Evolutionary conservation across 2,329 filamentous ascomycete genomes (phyloP), one percentile per base, ranked within the genome.

Genomic region (Amylocarpus encephaloides): DNA sequence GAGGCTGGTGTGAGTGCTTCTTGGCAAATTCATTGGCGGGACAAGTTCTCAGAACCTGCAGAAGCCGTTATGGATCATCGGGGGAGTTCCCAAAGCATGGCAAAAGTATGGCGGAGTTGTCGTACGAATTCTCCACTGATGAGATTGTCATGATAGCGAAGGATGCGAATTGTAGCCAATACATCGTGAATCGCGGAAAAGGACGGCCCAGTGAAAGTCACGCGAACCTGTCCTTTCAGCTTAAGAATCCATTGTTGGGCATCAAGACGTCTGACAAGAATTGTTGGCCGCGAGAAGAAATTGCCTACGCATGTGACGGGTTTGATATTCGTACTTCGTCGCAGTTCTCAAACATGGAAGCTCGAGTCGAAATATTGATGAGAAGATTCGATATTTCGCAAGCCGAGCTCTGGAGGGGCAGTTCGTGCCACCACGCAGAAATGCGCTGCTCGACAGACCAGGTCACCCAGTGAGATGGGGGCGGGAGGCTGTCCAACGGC

Each of bases 1-100:
- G 62, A 65, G 59, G 33, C 41, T 30, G 34, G 60, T 63, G 57
- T 64, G 60, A 56, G 55, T 57, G 57, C 43, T 43, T 34, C 46
- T 54, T 51, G 34, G 43, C n/a, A 7, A 36, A 40, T 26, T 40
- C 47, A 62, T 62, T 63, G 59, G 60, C 33, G 42, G 43, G 45
- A 45, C 10, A 46, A 47, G 46, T 34, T 49, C 16, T 46, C 19
- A 45, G 49, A 13, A 50, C 48, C 49, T 54, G 49, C 51, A 49
- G 46, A 54, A 51, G 41, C 48, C 38, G 48, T 54, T 51, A 44
- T 51, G 46, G 22, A 50, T 22, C 43, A 39, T 56, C 51, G 48
- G 49, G 45, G 19, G 22, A 43, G 19, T 18, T 19, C 48, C 43
- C 41, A 40, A 40, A 34, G 36, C 38, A 42, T 43, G 33, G 33